Conservation (phyloP, 1,284 basidiomycete genomes). For the Mycena sp. region DNA sequence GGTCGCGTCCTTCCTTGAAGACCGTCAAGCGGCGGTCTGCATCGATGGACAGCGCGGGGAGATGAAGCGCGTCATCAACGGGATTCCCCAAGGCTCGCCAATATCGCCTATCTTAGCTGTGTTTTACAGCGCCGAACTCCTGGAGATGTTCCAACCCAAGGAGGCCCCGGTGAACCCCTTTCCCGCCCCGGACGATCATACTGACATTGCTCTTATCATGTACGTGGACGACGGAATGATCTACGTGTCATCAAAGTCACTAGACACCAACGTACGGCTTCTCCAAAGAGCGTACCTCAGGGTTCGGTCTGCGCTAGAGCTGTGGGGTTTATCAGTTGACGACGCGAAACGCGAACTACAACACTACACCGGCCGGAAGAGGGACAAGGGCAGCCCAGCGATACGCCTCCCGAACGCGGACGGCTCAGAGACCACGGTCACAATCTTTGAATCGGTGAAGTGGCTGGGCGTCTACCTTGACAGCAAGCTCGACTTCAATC, state of each 20-base stretch:
- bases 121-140: conserved; percentile 33
- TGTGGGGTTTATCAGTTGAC: conserved; percentile 33
- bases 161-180: background rate
- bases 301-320: conserved; percentile 8
- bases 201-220: conserved; percentile 14
- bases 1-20: conserved; percentile 25
- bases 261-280: conserved; percentile 28
- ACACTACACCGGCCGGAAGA: conserved; percentile 33
- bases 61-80: conserved; percentile 35
- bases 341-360: conserved; percentile 35
- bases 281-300: conserved; percentile 25
- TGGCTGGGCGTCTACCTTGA: conserved; percentile 45
- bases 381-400: conserved; percentile 1
- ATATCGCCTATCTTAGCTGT: conserved; percentile 36
- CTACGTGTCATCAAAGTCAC: conserved; percentile 25
- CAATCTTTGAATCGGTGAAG: conserved; percentile 20
- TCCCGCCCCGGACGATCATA: background rate
- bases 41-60: conserved; percentile 33
- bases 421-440: conserved; percentile 18
- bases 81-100: conserved; percentile 38
- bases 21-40: conserved; percentile 35
- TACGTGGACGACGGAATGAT: conserved; percentile 34
- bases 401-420: conserved; percentile 24
- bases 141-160: conserved; percentile 26
- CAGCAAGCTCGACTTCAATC: conserved; percentile 35